Conservation (phyloP, 441 rosid species). For the Eugenia klotzschiana region DNA sequence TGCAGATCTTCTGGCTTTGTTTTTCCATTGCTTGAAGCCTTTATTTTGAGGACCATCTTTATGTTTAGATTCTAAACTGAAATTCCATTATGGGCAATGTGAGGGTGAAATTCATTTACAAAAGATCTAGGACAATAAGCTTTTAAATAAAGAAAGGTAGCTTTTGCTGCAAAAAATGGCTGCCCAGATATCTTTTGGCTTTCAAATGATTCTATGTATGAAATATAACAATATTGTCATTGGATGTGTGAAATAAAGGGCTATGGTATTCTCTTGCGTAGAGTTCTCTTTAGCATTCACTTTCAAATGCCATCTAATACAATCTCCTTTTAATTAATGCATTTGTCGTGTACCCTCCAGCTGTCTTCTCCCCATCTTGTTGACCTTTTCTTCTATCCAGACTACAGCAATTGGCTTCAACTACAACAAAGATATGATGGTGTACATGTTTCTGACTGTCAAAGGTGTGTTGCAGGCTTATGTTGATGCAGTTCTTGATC, state of each 20-base stretch:
- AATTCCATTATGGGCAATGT: not conserved
- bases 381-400: not conserved
- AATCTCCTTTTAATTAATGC: not conserved
- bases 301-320: not conserved
- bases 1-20: not conserved
- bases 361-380: not conserved
- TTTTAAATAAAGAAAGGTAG: not conserved
- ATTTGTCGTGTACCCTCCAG: not conserved
- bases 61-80: not conserved
- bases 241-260: not conserved
- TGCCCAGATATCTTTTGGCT: not conserved
- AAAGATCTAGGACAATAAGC: not conserved
- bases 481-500: slow-evolving; percentile 96
- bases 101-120: not conserved
- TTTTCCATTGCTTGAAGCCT: not conserved
- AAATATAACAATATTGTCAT: not conserved
- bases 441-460: not conserved
- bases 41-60: not conserved
- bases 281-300: not conserved
- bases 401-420: not conserved
- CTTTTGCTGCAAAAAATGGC: not conserved
- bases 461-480: slow-evolving; percentile 55
- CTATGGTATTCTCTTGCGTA: not conserved
- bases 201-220: not conserved
- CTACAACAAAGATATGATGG: not conserved